These are phyloP conservation scores for Trifolium fragiferum DNA, from an alignment of 306 rosid species.

Conservation along the genomic window DNA sequence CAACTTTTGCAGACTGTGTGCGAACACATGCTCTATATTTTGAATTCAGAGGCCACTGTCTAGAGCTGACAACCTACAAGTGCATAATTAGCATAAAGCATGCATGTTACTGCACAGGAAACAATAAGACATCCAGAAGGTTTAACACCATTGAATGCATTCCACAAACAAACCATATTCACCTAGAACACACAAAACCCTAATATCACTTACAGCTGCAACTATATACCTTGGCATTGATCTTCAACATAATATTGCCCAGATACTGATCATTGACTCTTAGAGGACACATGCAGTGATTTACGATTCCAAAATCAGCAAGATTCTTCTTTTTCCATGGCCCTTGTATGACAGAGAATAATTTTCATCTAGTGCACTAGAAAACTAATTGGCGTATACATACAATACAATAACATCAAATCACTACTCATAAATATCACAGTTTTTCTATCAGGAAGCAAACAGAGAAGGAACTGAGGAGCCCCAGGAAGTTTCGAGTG, in stretches of 20 bases:
- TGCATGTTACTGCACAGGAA: background rate
- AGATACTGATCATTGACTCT: slow-evolving; percentile 83
- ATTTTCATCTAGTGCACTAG: background rate
- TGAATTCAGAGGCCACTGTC: slow-evolving; percentile 91
- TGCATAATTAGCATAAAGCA: slow-evolving; percentile 12
- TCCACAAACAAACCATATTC: background rate
- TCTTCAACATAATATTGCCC: slow-evolving; percentile 79
- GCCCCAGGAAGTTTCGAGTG: slow-evolving; percentile 89
- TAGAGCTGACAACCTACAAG: slow-evolving; percentile 85
- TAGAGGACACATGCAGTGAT: slow-evolving; percentile 83
- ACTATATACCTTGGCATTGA: slow-evolving; percentile 83
- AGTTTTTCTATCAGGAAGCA: slow-evolving; percentile 92
- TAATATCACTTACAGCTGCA: slow-evolving; percentile 69
- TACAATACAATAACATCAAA: background rate
- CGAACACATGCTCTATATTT: slow-evolving; percentile 90
- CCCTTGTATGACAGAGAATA: slow-evolving; percentile 53
- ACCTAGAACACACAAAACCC: background rate
- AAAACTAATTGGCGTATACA: background rate
- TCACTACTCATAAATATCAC: slow-evolving; percentile 80
- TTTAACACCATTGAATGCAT: background rate
- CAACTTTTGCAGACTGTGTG: slow-evolving; percentile 85
- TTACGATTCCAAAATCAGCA: slow-evolving; percentile 78
- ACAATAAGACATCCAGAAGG: background rate
- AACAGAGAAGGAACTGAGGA: slow-evolving; percentile 81
- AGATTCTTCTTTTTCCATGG: slow-evolving; percentile 95